Evolutionary conservation across 257 asterid species (phyloP).

Genomic region (Solanum sparsipilum): DNA sequence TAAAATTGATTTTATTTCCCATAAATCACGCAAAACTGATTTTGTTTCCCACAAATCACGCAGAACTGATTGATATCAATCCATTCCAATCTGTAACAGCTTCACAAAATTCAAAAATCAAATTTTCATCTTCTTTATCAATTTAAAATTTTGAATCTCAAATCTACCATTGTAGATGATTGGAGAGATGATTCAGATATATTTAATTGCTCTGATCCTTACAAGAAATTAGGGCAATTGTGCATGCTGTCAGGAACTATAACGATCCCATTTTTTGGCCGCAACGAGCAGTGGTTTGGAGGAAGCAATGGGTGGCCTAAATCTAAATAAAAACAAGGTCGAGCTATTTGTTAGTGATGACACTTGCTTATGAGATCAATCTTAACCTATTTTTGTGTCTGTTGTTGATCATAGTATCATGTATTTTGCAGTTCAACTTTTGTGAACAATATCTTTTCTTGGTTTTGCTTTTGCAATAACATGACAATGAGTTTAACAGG

Average conservation of each 20-base stretch:
- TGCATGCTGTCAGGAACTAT: conserved; percentile 56
- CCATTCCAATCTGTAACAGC: too few species aligned
- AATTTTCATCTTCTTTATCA: too few species aligned
- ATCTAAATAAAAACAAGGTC: conserved; percentile 16
- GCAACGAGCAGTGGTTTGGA: conserved; percentile 53
- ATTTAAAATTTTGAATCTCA: too few species aligned
- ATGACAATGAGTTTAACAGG: neutral
- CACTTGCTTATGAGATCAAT: conserved; percentile 14
- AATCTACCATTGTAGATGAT: too few species aligned
- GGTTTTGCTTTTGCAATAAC: neutral
- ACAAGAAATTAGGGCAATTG: conserved; percentile 48
- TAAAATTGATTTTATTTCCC: too few species aligned
- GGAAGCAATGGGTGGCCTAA: conserved; percentile 42
- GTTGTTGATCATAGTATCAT: neutral
- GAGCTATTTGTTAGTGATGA: conserved; percentile 23
- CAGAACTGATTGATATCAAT: too few species aligned
- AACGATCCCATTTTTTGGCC: conserved; percentile 17
- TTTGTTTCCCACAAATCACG: too few species aligned
- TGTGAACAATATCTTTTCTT: neutral
- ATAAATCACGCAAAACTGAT: too few species aligned
- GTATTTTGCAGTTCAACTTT: neutral
- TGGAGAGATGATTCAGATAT: conserved; percentile 26
- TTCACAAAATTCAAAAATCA: too few species aligned
- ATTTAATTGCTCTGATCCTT: conserved; percentile 49
- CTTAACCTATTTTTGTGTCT: neutral